These are phyloP conservation scores for Aspergillus clavatus DNA, from an alignment of 2,329 filamentous ascomycete genomes.

Conservation along the genomic window DNA sequence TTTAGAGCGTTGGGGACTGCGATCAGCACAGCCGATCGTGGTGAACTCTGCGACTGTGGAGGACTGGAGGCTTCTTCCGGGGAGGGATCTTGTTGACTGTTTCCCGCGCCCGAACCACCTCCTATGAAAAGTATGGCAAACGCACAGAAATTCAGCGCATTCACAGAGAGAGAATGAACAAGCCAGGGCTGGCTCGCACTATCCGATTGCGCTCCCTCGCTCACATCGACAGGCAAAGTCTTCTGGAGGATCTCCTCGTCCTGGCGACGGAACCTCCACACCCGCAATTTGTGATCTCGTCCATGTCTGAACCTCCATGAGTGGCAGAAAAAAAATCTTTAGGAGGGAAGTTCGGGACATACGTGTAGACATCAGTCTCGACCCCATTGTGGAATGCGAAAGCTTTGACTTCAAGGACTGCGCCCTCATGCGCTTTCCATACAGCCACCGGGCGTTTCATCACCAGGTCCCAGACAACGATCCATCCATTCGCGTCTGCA, in stretches of 20 bases:
- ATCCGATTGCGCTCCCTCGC: slow-evolving; percentile 25
- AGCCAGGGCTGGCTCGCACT: slow-evolving; percentile 64
- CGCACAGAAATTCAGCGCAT: slow-evolving; percentile 92
- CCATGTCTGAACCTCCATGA: slow-evolving; percentile 87
- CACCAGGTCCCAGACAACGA: slow-evolving; percentile 78
- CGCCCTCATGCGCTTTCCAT: slow-evolving; percentile 77
- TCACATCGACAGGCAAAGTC: slow-evolving; percentile 64
- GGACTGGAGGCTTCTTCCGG: background rate
- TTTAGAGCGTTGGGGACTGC: slow-evolving; percentile 75
- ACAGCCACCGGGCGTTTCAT: slow-evolving; percentile 76
- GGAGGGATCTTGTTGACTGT: background rate
- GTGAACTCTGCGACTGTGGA: background rate
- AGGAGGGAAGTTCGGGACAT: slow-evolving; percentile 36
- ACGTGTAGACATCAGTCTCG: slow-evolving; percentile 74
- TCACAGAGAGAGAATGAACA: slow-evolving; percentile 77
- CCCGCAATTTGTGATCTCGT: slow-evolving; percentile 76
- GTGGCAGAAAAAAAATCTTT: too few relatives aligned
- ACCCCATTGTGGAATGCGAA: slow-evolving; percentile 59
- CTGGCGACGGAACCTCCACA: slow-evolving; percentile 76
- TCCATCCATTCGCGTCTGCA: slow-evolving; percentile 84
- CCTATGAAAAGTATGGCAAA: slow-evolving; percentile 30
- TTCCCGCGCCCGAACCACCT: background rate
- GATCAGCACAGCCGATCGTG: slow-evolving; percentile 50
- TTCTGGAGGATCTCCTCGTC: slow-evolving; percentile 53
- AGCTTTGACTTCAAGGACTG: slow-evolving; percentile 67